Percentiles rank a stretch among this genome's conserved stretches.
Evolutionary conservation across 306 rosid genomes (phyloP).

Genomic region (Parietaria judaica): DNA sequence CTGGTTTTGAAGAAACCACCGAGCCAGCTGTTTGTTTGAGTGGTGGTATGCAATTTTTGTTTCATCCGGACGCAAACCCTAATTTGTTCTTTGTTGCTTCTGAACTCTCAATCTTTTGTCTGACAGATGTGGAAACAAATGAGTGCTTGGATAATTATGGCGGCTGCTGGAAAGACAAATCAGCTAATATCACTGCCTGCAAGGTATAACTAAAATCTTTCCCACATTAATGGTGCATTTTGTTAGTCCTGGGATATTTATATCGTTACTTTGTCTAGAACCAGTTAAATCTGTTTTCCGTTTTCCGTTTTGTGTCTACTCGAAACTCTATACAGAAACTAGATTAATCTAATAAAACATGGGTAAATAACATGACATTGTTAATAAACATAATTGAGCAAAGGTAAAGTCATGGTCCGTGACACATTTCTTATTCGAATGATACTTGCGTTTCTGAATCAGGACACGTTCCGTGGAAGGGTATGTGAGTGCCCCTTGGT

Average conservation of each 20-base stretch:
- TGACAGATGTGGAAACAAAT: conserved; percentile 89
- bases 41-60: conserved; percentile 43
- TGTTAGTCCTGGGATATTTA: too few species aligned
- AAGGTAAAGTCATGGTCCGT: background rate
- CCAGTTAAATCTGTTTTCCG: too few species aligned
- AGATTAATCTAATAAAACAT: too few species aligned
- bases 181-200: conserved; percentile 90
- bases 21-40: conserved; percentile 98
- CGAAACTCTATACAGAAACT: too few species aligned
- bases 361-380: background rate
- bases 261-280: too few species aligned
- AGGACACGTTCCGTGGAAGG: conserved; percentile 99
- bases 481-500: conserved; percentile 91
- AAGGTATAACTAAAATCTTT: conserved; percentile 46
- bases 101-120: conserved; percentile 11
- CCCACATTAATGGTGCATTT: conserved; percentile 4
- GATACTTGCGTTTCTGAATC: conserved; percentile 13
- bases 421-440: background rate
- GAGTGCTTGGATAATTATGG: conserved; percentile 92
- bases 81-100: conserved; percentile 13
- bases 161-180: conserved; percentile 88
- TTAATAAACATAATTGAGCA: too few species aligned
- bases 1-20: conserved; percentile 98
- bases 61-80: conserved; percentile 8
- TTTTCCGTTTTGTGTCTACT: too few species aligned